These are phyloP conservation scores for Aspergillus intermedius DNA, from an alignment of 2,329 filamentous ascomycete species.

Conservation along the genomic window DNA sequence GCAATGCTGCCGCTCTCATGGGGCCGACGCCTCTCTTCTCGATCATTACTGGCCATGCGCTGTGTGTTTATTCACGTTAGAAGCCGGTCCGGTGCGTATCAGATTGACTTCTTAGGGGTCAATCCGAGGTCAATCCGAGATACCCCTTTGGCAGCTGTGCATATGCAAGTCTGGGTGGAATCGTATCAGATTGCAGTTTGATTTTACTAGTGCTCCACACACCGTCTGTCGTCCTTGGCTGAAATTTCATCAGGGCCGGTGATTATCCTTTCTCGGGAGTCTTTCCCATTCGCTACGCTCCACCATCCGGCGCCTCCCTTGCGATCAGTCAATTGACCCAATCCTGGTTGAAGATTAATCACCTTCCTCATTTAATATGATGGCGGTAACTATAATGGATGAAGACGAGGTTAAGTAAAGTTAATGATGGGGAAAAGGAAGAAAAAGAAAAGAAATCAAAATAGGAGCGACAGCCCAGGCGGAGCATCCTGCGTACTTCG, in stretches of 20 bases:
- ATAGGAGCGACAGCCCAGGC: background rate
- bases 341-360: background rate
- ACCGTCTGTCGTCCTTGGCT: background rate
- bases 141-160: conserved; percentile 4
- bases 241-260: background rate
- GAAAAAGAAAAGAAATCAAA: background rate
- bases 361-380: background rate
- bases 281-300: background rate
- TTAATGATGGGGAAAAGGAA: too few species aligned
- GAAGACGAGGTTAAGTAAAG: too few species aligned
- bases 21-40: background rate
- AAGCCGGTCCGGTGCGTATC: background rate
- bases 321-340: background rate
- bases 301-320: background rate
- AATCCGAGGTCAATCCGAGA: background rate
- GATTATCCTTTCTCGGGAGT: background rate
- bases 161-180: background rate
- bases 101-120: background rate
- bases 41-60: background rate
- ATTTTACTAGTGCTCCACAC: background rate
- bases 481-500: background rate
- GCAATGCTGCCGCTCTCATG: background rate
- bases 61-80: background rate
- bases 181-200: conserved; percentile 3
- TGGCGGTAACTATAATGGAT: background rate